These are phyloP conservation scores for Perilla frutescens DNA, from an alignment of 257 asterid species.

Conservation along the genomic window DNA sequence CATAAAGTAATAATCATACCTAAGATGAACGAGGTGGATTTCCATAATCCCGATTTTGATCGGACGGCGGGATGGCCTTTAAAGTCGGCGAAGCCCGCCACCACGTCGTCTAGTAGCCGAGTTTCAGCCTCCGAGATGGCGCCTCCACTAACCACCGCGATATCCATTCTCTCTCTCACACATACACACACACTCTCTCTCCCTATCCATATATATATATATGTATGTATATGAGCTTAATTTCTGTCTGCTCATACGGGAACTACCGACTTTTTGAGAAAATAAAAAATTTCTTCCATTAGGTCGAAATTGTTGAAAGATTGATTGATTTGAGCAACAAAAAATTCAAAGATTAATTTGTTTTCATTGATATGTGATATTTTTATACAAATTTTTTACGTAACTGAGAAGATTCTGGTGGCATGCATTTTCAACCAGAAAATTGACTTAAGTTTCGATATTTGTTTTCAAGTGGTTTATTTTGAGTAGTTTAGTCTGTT, in stretches of 20 bases:
- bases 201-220: too few species aligned
- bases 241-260: too few species aligned
- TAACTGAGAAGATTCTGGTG: neutral
- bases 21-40: conserved; percentile 47
- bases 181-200: too few species aligned
- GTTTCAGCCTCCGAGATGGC: conserved; percentile 18
- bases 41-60: conserved; percentile 51
- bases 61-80: conserved; percentile 40
- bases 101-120: conserved; percentile 38
- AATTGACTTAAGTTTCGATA: neutral
- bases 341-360: neutral
- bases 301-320: neutral
- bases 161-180: too few species aligned
- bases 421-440: neutral
- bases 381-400: neutral
- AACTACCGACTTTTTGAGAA: too few species aligned
- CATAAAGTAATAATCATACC: too few species aligned
- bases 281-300: neutral
- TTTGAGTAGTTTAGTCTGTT: neutral
- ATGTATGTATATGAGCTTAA: too few species aligned
- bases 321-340: neutral
- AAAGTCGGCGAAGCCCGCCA: conserved; percentile 31
- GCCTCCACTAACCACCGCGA: too few species aligned
- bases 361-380: neutral
- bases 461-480: neutral